Percentiles rank a stretch among this genome's conserved stretches.
Evolutionary conservation across 495 filamentous ascomycete genomes (phyloP).

Genomic region (Penicillium daleae): DNA sequence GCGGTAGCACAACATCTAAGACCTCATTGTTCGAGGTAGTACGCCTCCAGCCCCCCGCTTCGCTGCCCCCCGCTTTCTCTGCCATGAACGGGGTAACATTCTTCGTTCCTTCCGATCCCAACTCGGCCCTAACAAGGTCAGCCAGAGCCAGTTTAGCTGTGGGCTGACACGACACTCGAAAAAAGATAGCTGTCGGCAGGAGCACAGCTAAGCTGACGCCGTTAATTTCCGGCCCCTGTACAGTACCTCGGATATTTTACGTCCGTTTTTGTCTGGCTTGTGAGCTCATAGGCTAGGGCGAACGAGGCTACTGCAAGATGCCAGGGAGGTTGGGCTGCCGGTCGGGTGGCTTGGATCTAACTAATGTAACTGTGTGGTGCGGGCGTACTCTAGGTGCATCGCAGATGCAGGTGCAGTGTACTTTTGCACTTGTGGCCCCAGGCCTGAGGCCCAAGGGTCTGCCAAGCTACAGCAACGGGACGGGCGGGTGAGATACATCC

Average conservation of each 20-base stretch:
- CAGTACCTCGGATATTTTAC: slow-evolving; percentile 3
- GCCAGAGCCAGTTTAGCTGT: neutral
- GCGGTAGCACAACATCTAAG: neutral
- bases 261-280: neutral
- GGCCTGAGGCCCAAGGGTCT: neutral
- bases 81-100: neutral
- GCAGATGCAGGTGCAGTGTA: neutral
- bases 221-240: slow-evolving; percentile 8
- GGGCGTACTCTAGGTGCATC: neutral
- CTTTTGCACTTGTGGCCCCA: neutral
- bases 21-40: neutral
- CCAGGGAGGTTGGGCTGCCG: neutral
- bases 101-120: neutral
- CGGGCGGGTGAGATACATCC: slow-evolving; percentile 1
- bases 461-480: neutral
- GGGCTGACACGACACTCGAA: neutral
- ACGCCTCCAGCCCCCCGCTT: neutral
- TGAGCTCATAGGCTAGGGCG: neutral
- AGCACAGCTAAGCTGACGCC: slow-evolving; percentile 1
- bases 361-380: slow-evolving; percentile 1
- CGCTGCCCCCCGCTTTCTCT: neutral
- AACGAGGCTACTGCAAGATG: neutral
- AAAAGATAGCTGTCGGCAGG: neutral
- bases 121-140: neutral
- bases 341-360: neutral